These are phyloP conservation scores for Metschnikowia picachoensis DNA, from an alignment of 805 yeast species.

Conservation along the genomic window DNA sequence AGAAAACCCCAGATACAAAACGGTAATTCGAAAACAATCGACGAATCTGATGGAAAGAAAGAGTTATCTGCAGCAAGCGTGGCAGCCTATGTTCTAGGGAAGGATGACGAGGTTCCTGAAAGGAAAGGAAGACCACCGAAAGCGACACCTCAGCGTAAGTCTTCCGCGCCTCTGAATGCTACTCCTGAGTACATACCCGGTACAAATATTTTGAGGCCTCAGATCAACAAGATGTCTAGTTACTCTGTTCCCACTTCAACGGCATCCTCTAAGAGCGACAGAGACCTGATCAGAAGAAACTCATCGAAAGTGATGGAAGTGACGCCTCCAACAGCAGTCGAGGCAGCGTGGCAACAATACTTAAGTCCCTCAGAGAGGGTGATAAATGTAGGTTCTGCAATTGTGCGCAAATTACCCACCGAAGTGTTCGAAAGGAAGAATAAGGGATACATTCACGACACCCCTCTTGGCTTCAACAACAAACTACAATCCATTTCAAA, in stretches of 20 bases:
- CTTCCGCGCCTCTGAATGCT: background rate
- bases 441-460: constrained; percentile 54
- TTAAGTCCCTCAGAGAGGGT: constrained; percentile 61
- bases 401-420: constrained; percentile 41
- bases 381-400: constrained; percentile 18
- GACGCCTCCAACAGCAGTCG: constrained; percentile 49
- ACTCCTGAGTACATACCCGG: constrained; percentile 49
- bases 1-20: constrained; percentile 4
- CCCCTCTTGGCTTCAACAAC: constrained; percentile 46
- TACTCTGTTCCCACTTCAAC: constrained; percentile 16
- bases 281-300: constrained; percentile 14
- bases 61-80: constrained; percentile 34
- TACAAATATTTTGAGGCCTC: constrained; percentile 54
- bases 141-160: background rate
- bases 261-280: constrained; percentile 14
- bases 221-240: constrained; percentile 35
- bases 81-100: constrained; percentile 39
- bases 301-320: constrained; percentile 33
- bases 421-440: constrained; percentile 53
- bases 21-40: background rate
- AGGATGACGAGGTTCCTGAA: constrained; percentile 14
- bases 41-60: constrained; percentile 1
- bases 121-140: constrained; percentile 11
- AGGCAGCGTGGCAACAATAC: constrained; percentile 55
- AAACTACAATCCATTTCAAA: constrained; percentile 20